Conservation (phyloP, 164 flowering plant species). For the Vitis rotundifolia region DNA sequence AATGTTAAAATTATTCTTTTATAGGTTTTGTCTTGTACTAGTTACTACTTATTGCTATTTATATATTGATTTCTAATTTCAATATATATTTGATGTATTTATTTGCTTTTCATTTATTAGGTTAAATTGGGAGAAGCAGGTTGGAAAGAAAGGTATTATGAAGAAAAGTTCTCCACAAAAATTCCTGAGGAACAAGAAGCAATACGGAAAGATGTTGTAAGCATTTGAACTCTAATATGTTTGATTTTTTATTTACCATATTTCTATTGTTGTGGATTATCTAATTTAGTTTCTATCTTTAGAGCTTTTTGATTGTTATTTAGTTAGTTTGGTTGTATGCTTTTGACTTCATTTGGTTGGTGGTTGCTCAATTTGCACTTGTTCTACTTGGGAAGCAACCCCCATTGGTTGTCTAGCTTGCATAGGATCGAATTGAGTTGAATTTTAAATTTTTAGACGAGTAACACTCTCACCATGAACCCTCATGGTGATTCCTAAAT, state of each 20-base stretch:
- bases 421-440: neutral
- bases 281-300: too few relatives aligned
- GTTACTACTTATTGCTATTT: too few relatives aligned
- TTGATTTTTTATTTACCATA: too few relatives aligned
- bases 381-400: neutral
- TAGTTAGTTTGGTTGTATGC: neutral
- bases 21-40: too few relatives aligned
- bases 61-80: too few relatives aligned
- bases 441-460: neutral
- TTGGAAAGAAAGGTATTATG: constrained; percentile 96
- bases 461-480: too few relatives aligned
- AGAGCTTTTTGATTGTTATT: neutral
- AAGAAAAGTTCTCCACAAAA: constrained; percentile 79
- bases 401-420: neutral
- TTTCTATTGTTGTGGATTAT: too few relatives aligned
- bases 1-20: too few relatives aligned
- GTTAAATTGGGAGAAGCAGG: constrained; percentile 90
- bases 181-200: constrained; percentile 69
- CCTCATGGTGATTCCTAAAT: too few relatives aligned
- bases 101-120: constrained; percentile 30
- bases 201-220: constrained; percentile 85
- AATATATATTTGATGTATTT: neutral
- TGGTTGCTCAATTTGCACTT: neutral
- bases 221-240: constrained; percentile 23
- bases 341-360: neutral